These are phyloP conservation scores for Cryptococcus jaspeensis DNA, from an alignment of 1,284 basidiomycete genomes.

Conservation along the genomic window DNA sequence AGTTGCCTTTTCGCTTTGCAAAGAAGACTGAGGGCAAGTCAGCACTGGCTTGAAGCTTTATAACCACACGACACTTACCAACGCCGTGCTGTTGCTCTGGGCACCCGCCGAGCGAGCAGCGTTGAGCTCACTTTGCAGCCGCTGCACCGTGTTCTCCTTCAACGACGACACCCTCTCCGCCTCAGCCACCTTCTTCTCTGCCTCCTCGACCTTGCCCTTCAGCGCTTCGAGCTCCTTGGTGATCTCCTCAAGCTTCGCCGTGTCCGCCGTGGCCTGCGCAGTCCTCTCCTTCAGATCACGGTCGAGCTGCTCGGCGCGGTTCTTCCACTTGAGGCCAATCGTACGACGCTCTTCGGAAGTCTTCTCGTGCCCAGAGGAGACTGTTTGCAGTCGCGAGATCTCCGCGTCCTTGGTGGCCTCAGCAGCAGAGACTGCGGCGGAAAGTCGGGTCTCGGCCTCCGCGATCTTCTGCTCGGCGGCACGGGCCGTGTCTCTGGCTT, in stretches of 20 bases:
- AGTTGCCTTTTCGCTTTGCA: constrained; percentile 33
- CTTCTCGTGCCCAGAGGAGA: constrained; percentile 23
- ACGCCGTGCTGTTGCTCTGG: constrained; percentile 16
- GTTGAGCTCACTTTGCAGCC: constrained; percentile 36
- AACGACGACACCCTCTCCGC: constrained; percentile 17
- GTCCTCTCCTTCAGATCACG: constrained; percentile 18
- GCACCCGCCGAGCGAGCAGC: constrained; percentile 17
- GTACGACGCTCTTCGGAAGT: constrained; percentile 26
- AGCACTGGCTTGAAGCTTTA: not conserved
- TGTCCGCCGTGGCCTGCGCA: constrained; percentile 22
- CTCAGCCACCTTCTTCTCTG: constrained; percentile 26
- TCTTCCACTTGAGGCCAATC: constrained; percentile 43
- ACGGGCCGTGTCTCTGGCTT: constrained; percentile 75
- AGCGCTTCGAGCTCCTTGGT: constrained; percentile 19
- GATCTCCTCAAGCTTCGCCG: constrained; percentile 27
- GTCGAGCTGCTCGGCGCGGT: constrained; percentile 20
- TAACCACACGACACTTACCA: constrained; percentile 19
- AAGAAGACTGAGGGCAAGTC: constrained; percentile 16
- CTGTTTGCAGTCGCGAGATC: constrained; percentile 25
- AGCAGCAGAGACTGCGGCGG: constrained; percentile 31
- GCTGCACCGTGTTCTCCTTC: constrained; percentile 35
- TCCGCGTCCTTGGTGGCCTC: constrained; percentile 40
- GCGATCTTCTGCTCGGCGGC: constrained; percentile 32
- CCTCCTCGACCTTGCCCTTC: constrained; percentile 28
- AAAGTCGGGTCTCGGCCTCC: constrained; percentile 39